Evolutionary conservation across 768 basidiomycete genomes (phyloP), one percentile per base, ranked within the genome.

Genomic region (Flagelloscypha sp.): DNA sequence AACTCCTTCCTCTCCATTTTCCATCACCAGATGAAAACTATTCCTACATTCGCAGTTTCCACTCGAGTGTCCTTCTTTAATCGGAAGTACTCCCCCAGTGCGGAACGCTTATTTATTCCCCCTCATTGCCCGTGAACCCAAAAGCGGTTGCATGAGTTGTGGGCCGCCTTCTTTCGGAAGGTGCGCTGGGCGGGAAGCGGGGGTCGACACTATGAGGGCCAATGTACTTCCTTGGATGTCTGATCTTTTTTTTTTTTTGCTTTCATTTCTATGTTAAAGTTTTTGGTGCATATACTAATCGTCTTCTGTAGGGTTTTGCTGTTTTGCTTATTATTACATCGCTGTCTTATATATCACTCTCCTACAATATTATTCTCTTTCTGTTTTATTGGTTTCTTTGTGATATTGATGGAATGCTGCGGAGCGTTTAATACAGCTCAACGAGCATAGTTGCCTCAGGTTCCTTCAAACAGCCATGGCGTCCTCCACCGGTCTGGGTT

Each of bases 151-250:
- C 65, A 59, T 58, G 60, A 52, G 58, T 74, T 46, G 77, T 73
- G 79, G 81, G 79, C 81, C 72, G 63, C 71, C 70, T 42, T 49
- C 54, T 33, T 38, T 17, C 27, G 43, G 35, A 36, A 48, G 65
- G 76, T 76, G 76, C 79, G 82, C 79, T 84, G 76, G 64, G 65
- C 65, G 70, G 64, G 54, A 79, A 66, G 74, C 64, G 73, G 74
- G 70, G 80, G 81, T 81, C 55, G 79, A 66, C 66, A 62, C 63
- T 54, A 72, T 85, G 82, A 66, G 76, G 67, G 81, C 55, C 58
- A 65, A 72, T 58, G 66, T 76, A 75, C 83, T 83, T 85, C 81
- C 81, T 79, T 83, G 82, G 81, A 84, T 85, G 82, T 84, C 82
- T 84, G 82, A 84, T 58, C 60, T 53, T 49, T 58, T 48, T 45